Base-by-base conservation (phyloP, 2,329 filamentous ascomycete genomes). In the Tolypocladium ovalisporum region DNA sequence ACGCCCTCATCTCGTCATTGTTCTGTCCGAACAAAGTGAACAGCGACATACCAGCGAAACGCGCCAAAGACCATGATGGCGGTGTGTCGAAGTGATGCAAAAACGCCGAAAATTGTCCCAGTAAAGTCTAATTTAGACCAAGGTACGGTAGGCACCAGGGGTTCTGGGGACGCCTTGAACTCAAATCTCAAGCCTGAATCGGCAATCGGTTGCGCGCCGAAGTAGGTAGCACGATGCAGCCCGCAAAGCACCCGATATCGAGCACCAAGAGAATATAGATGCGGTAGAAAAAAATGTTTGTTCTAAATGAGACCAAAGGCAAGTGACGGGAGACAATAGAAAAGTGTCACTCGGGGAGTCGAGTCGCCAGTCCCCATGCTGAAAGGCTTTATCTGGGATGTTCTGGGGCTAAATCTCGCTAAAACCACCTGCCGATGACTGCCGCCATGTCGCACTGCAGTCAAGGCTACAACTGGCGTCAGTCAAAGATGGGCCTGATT, bases 21-120 rank as follows among this genome's bases (percentile, higher is more conserved):
- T 34, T 3, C 29, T 13, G 12, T 3, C 32, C n/a, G n/a, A n/a
- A n/a, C n/a, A n/a, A 2, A 22, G 1, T 7, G 6, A 1, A 29
- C 7, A 9, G 47, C 4, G 29, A 51, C 22, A 12, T 58, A 71
- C 69, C 69, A 71, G 58, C 69, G 69, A 60, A 70, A 62, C 53
- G 70, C 62, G 54, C 67, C 61, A 29, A 62, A 52, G 22, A 62
- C 58, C 57, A 60, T 60, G 54, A 53, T 56, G 56, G 35, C 24
- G 44, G 19, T 13, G n/a, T 49, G 2, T 53, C 17, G 47, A 51
- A 13, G 47, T 37, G 37, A 35, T 29, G 54, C 40, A 9, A 9
- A 19, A 39, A 42, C 24, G 22, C 39, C n/a, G 52, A 39, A 24
- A 44, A 24, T 24, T n/a, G n/a, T n/a, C 4, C 40, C 40, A 44